Percentiles rank a stretch among this genome's conserved stretches.
Conservation (phyloP, 2,329 filamentous ascomycete species). For the Phaeosphaeria sp. region DNA sequence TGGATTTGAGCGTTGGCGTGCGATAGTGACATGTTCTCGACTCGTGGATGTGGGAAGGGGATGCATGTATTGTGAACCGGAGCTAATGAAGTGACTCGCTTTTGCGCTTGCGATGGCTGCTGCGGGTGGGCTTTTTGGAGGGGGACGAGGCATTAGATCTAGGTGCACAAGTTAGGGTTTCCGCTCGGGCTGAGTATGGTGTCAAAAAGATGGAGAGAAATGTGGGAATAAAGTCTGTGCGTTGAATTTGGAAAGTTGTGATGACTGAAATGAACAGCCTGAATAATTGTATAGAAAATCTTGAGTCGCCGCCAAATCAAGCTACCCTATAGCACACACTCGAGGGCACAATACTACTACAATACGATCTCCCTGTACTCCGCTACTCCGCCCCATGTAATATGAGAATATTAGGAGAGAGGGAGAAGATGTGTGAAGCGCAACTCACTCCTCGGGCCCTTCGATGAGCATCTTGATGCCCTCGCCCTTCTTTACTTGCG, state of each 20-base stretch:
- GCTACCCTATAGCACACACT: too few relatives aligned
- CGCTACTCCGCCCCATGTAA: background rate
- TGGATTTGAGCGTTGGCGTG: background rate
- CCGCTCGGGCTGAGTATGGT: too few relatives aligned
- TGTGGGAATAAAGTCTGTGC: too few relatives aligned
- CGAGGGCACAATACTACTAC: too few relatives aligned
- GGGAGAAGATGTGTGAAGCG: background rate
- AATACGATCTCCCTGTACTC: background rate
- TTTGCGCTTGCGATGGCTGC: slow-evolving; percentile 6
- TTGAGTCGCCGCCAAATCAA: background rate
- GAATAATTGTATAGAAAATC: background rate
- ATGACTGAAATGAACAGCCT: background rate
- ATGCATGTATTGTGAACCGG: background rate
- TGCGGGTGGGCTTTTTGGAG: background rate
- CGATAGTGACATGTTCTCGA: background rate
- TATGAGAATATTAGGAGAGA: background rate
- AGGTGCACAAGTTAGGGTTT: background rate
- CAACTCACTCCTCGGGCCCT: slow-evolving; percentile 40
- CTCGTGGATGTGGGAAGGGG: background rate
- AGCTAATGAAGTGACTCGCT: slow-evolving; percentile 4
- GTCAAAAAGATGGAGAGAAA: too few relatives aligned
- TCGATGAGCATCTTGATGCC: slow-evolving; percentile 70
- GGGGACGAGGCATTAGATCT: background rate
- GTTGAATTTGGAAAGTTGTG: background rate
- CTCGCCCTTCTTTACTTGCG: slow-evolving; percentile 83